Evolutionary conservation across 495 filamentous ascomycete genomes (phyloP), one percentile per base, ranked within the genome.

Genomic region (Penicillium steckii): DNA sequence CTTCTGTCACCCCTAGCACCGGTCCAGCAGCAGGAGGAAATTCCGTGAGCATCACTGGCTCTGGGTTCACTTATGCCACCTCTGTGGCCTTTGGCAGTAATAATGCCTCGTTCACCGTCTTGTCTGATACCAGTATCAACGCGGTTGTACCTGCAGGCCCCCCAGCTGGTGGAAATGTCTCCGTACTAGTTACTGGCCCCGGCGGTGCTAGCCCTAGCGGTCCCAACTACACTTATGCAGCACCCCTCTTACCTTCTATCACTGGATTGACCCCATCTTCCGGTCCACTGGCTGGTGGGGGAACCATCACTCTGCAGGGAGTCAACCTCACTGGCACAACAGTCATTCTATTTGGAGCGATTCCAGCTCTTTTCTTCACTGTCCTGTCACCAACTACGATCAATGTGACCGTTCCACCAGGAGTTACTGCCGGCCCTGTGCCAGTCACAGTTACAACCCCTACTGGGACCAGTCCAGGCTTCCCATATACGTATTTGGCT

Each of bases 11-110:
- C n/a, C 47, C 47, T 12, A 41, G 5, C 15, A 41, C 13, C 35
- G 47, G 47, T 25, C 23, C 47, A 18, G 23, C 33, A 19, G 35
- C 37, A 2, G 47, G 47, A 10, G 47, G 47, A 21, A 50, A 50
- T 30, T 42, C 26, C n/a, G 25, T 42, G 0, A 18, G 0, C 0
- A 37, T 37, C 15, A 0, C 33, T 0, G 33, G 33, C 0, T 37
- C 33, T 1, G 15, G 15, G 0, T 37, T 37, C 5, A 37, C 33
- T 3, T 37, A 37, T 37, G 33, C 33, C 33, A 37, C 33, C n/a
- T 37, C 33, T 15, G 33, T 37, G n/a, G 33, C 33, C 1, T 37
- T 37, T 6, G 33, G 33, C 9, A n/a, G 10, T 18, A 17, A 15
- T 15, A 17, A 1, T 15, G 33, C 33, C 3, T 37, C 33, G 0